These are phyloP conservation scores for Yarrowia keelungensis DNA, from an alignment of 805 yeast species.

Conservation along the genomic window DNA sequence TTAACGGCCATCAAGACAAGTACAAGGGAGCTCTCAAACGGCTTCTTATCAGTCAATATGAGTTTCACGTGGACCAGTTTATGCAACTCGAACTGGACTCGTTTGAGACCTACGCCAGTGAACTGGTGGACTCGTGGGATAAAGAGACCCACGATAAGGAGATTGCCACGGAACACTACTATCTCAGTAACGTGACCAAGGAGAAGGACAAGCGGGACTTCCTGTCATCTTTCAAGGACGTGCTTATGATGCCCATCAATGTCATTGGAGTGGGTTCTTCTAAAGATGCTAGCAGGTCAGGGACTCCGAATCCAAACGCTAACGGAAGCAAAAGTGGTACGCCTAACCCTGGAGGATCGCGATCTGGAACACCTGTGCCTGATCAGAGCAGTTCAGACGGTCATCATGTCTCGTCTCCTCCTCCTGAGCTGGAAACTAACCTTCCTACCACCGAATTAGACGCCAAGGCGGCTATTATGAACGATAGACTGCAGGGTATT, in stretches of 20 bases:
- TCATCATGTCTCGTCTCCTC: constrained; percentile 22
- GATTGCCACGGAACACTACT: constrained; percentile 56
- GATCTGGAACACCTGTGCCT: constrained; percentile 10
- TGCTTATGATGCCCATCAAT: constrained; percentile 51
- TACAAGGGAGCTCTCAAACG: constrained; percentile 12
- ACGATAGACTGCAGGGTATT: constrained; percentile 75
- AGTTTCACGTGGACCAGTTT: constrained; percentile 46
- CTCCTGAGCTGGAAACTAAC: constrained; percentile 40
- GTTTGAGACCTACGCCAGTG: constrained; percentile 45
- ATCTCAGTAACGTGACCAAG: constrained; percentile 57
- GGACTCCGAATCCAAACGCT: constrained; percentile 10
- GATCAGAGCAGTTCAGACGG: constrained; percentile 5
- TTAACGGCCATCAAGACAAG: constrained; percentile 32
- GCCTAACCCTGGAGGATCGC: constrained; percentile 9
- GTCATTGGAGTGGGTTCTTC: constrained; percentile 22
- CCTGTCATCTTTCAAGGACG: constrained; percentile 59
- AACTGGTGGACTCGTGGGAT: constrained; percentile 48
- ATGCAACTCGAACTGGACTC: constrained; percentile 47
- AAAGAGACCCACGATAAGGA: constrained; percentile 54
- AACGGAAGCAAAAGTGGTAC: neutral
- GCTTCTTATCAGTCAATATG: constrained; percentile 40
- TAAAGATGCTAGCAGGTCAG: constrained; percentile 8
- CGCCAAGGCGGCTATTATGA: constrained; percentile 79
- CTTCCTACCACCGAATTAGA: constrained; percentile 68
- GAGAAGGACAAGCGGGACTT: constrained; percentile 59